phyloP scores from a whole-genome alignment of 768 basidiomycete genomes.

The Plicaturopsis crispa region DNA sequence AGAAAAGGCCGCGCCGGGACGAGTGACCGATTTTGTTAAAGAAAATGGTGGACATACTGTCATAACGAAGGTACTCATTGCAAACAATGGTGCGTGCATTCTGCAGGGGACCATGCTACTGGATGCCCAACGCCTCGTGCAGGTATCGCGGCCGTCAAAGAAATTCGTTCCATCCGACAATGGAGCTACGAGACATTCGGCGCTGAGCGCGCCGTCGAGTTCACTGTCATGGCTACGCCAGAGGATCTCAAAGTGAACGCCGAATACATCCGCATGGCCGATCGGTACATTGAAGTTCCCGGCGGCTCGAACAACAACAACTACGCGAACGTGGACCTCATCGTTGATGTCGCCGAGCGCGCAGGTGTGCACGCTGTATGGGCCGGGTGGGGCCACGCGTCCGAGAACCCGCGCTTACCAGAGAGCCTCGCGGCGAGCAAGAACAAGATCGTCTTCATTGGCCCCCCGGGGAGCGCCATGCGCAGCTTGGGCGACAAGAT shows the following conservation, averaged over 20 bases:
- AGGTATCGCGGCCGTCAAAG: conserved; percentile 99
- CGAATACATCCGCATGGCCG: conserved; percentile 99
- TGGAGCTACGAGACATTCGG: conserved; percentile 99
- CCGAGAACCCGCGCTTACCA: conserved; percentile 94
- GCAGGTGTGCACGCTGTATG: conserved; percentile 98
- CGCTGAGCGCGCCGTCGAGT: conserved; percentile 90
- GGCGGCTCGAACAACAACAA: conserved; percentile 99
- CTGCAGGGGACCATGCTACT: not conserved
- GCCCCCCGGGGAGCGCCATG: conserved; percentile 98
- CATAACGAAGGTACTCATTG: conserved; percentile 98
- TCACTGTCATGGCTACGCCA: conserved; percentile 99
- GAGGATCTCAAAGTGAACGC: conserved; percentile 99
- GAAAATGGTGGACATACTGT: conserved; percentile 93
- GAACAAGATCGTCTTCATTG: conserved; percentile 98
- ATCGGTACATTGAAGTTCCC: conserved; percentile 97
- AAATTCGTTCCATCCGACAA: conserved; percentile 97
- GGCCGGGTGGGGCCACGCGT: conserved; percentile 99
- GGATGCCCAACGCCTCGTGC: conserved; percentile 15
- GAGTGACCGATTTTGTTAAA: conserved; percentile 87
- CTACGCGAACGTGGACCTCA: conserved; percentile 98
- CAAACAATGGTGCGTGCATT: conserved; percentile 76
- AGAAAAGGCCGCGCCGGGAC: conserved; percentile 72
- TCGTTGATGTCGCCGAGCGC: conserved; percentile 96
- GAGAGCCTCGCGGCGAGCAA: conserved; percentile 89
- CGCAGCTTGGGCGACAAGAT: conserved; percentile 99